Conservation (phyloP, 225 moss, liverwort and hornwort genomes). For the Bryum argenteum region DNA sequence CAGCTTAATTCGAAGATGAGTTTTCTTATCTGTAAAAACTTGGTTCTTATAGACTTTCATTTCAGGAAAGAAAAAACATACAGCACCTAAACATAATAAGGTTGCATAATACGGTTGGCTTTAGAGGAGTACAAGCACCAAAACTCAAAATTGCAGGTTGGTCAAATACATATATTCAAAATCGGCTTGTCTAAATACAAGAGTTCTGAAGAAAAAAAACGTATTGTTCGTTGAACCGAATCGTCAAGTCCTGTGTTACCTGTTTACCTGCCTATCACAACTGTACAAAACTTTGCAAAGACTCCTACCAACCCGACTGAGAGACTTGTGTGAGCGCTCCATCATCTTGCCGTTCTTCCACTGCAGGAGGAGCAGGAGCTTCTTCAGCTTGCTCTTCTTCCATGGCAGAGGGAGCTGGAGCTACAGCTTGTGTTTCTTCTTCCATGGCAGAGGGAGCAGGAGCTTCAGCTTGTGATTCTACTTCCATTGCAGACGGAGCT, state of each 20-base stretch:
- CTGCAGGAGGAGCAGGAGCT: constrained; percentile 2
- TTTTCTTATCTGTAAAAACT: no score
- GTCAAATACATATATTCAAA: constrained; percentile 14
- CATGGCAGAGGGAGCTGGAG: background rate
- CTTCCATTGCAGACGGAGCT: background rate
- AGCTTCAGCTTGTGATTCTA: background rate
- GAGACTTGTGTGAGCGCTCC: constrained; percentile 3
- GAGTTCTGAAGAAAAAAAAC: background rate
- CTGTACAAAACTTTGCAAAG: constrained; percentile 6
- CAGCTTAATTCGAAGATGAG: no score
- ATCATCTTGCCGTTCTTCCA: background rate
- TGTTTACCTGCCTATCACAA: no score
- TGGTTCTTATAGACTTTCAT: no score
- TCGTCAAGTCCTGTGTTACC: background rate
- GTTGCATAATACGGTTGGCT: no score
- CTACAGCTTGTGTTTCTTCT: background rate
- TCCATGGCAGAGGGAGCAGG: background rate
- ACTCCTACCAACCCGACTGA: constrained; percentile 19
- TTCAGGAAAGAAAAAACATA: no score
- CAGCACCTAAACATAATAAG: no score
- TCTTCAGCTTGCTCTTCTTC: background rate
- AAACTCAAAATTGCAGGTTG: constrained; percentile 8
- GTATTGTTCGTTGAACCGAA: background rate
- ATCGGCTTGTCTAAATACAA: constrained; percentile 8
- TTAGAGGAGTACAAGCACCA: background rate